A percentile compares a stretch with the other conserved stretches of the same genome.
Conservation (phyloP, 495 filamentous ascomycete genomes). For the Aspergillus leporis region DNA sequence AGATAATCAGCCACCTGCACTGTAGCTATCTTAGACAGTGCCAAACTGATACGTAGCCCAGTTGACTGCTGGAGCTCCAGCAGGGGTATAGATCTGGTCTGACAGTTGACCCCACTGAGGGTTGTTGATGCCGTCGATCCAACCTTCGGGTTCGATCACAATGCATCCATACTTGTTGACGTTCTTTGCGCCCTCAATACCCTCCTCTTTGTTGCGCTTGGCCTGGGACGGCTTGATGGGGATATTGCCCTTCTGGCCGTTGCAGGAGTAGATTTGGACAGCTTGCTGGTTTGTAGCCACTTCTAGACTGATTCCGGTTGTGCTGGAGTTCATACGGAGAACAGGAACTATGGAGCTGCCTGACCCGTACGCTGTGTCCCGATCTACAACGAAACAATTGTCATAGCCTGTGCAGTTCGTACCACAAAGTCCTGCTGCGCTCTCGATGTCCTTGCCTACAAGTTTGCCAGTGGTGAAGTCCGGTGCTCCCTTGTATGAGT, state of each 20-base stretch:
- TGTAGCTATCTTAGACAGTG: constrained; percentile 19
- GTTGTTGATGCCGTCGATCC: constrained; percentile 81
- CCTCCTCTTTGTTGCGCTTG: constrained; percentile 47
- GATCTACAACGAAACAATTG: constrained; percentile 70
- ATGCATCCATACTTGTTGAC: constrained; percentile 69
- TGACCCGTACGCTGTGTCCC: constrained; percentile 62
- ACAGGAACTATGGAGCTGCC: constrained; percentile 61
- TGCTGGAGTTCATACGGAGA: constrained; percentile 55
- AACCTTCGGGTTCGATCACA: constrained; percentile 63
- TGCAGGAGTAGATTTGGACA: constrained; percentile 77
- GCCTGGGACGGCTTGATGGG: constrained; percentile 54
- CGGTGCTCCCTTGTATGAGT: constrained; percentile 58
- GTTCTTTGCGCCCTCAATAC: constrained; percentile 36
- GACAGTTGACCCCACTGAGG: constrained; percentile 68
- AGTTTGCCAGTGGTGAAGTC: constrained; percentile 81
- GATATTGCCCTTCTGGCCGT: constrained; percentile 67
- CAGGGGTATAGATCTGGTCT: constrained; percentile 65
- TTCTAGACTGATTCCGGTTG: constrained; percentile 70
- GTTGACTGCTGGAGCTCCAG: constrained; percentile 60
- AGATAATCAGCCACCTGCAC: neutral
- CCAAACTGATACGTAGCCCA: constrained; percentile 66
- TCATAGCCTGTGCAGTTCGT: constrained; percentile 76
- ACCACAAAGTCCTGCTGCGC: constrained; percentile 66
- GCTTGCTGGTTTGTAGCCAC: constrained; percentile 74
- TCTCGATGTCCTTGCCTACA: constrained; percentile 64